These are phyloP conservation scores for Chytriomyces confervae DNA, from an alignment of 192 early-diverging fungal genomes.

Conservation along the genomic window DNA sequence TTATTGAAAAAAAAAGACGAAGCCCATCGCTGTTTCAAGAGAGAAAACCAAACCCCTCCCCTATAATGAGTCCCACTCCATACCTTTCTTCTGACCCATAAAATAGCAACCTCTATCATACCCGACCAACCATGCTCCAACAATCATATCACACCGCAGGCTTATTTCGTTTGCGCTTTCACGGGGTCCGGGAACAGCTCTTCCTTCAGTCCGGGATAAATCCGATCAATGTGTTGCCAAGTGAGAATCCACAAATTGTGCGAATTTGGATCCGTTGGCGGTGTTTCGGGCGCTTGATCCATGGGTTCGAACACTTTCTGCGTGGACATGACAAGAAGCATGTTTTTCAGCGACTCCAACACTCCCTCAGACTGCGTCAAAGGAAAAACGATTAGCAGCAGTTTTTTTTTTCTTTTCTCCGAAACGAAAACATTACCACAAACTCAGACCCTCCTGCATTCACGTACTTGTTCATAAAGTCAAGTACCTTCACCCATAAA, in stretches of 20 bases:
- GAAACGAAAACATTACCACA: conserved; percentile 31
- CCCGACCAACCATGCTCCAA: too few relatives aligned
- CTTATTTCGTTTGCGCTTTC: too few relatives aligned
- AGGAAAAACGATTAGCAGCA: background rate
- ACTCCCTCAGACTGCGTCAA: conserved; percentile 69
- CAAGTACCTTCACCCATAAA: conserved; percentile 71
- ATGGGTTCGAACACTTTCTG: conserved; percentile 64
- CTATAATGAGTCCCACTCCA: too few relatives aligned
- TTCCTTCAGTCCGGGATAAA: conserved; percentile 69
- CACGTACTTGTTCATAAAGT: conserved; percentile 71
- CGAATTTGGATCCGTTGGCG: background rate
- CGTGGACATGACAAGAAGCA: conserved; percentile 79
- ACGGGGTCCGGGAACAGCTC: conserved; percentile 58
- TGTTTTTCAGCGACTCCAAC: conserved; percentile 79
- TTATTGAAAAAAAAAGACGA: too few relatives aligned
- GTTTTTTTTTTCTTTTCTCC: background rate
- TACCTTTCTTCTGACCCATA: too few relatives aligned
- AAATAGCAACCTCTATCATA: too few relatives aligned
- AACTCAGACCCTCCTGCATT: conserved; percentile 62
- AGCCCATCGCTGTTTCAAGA: too few relatives aligned
- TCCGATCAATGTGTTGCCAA: conserved; percentile 67
- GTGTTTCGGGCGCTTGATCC: conserved; percentile 18
- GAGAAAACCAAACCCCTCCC: too few relatives aligned
- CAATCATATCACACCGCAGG: too few relatives aligned
- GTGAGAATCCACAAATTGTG: conserved; percentile 74